Percentiles rank a stretch among this genome's conserved stretches.
phyloP scores from a whole-genome alignment of 352 stramenopile species.

The Peronospora tabacina region DNA sequence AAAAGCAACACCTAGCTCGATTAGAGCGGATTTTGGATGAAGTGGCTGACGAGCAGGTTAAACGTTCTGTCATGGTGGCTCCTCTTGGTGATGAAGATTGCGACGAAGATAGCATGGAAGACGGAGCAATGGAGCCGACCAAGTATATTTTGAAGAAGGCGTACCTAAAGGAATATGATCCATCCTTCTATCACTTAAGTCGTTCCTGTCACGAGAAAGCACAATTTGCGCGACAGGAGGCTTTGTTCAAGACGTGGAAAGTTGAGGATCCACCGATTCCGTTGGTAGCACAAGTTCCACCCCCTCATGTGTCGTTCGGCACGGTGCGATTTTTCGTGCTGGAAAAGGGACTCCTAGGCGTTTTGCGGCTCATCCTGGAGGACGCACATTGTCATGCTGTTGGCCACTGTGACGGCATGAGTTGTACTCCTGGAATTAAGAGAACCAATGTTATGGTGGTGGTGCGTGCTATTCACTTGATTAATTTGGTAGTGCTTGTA shows the following conservation, averaged over 20 bases:
- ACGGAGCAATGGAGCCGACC: slow-evolving; percentile 53
- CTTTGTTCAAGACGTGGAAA: slow-evolving; percentile 78
- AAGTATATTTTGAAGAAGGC: slow-evolving; percentile 78
- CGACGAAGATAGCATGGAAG: slow-evolving; percentile 33
- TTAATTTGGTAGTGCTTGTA: slow-evolving; percentile 62
- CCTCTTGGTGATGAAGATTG: slow-evolving; percentile 25
- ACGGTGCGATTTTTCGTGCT: slow-evolving; percentile 50
- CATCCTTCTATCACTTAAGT: slow-evolving; percentile 71
- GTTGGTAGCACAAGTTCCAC: slow-evolving; percentile 50
- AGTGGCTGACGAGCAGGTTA: slow-evolving; percentile 63
- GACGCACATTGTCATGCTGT: slow-evolving; percentile 29
- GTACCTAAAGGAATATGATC: slow-evolving; percentile 74
- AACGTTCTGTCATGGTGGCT: slow-evolving; percentile 30
- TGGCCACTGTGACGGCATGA: slow-evolving; percentile 17
- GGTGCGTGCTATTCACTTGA: slow-evolving; percentile 50
- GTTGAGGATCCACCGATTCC: slow-evolving; percentile 60
- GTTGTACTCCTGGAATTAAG: slow-evolving; percentile 23
- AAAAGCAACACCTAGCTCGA: slow-evolving; percentile 57
- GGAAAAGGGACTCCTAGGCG: slow-evolving; percentile 50
- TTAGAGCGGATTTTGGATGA: slow-evolving; percentile 61
- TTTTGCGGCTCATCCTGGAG: slow-evolving; percentile 63
- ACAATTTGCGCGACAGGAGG: slow-evolving; percentile 69
- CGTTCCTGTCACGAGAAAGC: slow-evolving; percentile 71
- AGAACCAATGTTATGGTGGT: slow-evolving; percentile 64
- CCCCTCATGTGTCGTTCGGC: slow-evolving; percentile 45